These are phyloP conservation scores for Alternaria sp. DNA, from an alignment of 2,329 filamentous ascomycete species.

Conservation along the genomic window DNA sequence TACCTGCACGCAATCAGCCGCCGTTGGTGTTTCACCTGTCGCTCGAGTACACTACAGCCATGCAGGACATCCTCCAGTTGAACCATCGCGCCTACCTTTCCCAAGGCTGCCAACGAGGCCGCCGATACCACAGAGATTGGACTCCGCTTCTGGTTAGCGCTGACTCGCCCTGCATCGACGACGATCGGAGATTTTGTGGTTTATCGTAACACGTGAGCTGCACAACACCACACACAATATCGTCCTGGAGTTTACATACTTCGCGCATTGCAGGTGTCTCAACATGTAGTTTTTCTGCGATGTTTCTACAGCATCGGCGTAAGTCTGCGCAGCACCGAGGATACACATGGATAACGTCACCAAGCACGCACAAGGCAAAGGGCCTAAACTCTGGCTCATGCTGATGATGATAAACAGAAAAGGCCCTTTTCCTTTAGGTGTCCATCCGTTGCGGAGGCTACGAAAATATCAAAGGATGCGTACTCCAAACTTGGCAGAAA, in stretches of 20 bases:
- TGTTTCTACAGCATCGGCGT: not conserved
- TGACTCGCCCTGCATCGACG: not conserved
- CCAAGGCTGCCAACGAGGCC: not conserved
- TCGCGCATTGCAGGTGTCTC: not conserved
- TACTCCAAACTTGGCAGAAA: not conserved
- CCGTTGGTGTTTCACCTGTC: constrained; percentile 23
- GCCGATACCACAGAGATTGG: not conserved
- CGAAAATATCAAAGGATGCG: not conserved
- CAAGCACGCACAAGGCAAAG: not conserved
- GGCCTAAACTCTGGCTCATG: not conserved
- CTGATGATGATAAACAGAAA: not conserved
- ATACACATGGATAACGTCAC: not conserved
- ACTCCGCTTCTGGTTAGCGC: not conserved
- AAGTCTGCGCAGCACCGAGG: not conserved
- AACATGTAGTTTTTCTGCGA: not conserved
- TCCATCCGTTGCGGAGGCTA: not conserved
- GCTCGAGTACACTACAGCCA: not conserved
- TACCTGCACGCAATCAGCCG: constrained; percentile 5
- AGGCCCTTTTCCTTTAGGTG: not conserved
- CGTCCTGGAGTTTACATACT: not conserved
- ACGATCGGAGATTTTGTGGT: not conserved
- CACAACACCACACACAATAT: not conserved
- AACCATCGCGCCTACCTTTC: not conserved
- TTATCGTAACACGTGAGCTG: not conserved
- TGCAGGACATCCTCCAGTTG: not conserved